Conservation (phyloP, 495 filamentous ascomycete genomes). For the Aspergillus sparsus region DNA sequence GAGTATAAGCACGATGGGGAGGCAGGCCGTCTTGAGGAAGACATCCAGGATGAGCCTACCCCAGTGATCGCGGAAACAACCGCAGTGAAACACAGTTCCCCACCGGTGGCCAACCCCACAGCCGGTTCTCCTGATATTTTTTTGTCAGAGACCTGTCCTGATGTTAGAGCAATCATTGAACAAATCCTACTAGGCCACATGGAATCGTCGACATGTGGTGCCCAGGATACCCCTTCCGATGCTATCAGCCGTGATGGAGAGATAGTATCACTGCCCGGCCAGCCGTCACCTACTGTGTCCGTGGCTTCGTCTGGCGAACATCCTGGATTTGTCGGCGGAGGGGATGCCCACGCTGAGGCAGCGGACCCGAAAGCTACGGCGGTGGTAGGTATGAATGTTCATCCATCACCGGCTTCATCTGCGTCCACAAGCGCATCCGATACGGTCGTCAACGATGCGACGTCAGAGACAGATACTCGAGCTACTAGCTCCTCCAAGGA, state of each 20-base stretch:
- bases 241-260: slow-evolving; percentile 13
- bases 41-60: slow-evolving; percentile 44
- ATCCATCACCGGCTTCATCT: slow-evolving; percentile 25
- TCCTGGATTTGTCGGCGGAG: slow-evolving; percentile 1
- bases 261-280: slow-evolving; percentile 11
- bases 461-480: slow-evolving; percentile 29
- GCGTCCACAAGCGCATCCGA: slow-evolving; percentile 26
- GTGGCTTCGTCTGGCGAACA: slow-evolving; percentile 6
- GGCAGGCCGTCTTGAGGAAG: slow-evolving; percentile 57
- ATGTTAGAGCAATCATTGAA: slow-evolving; percentile 21
- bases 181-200: slow-evolving; percentile 19
- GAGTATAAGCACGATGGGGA: slow-evolving; percentile 80
- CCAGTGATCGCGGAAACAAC: slow-evolving; percentile 39
- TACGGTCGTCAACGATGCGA: slow-evolving; percentile 27
- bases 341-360: slow-evolving; percentile 4
- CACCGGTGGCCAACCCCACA: background rate
- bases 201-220: slow-evolving; percentile 22
- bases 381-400: slow-evolving; percentile 9
- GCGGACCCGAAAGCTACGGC: slow-evolving; percentile 29
- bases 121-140: background rate
- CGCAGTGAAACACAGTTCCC: slow-evolving; percentile 13
- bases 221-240: slow-evolving; percentile 20
- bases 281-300: slow-evolving; percentile 15
- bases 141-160: slow-evolving; percentile 18
- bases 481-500: slow-evolving; percentile 29